Base-by-base conservation (phyloP, 2,329 filamentous ascomycete species). In the Aspergillus quadricinctus region DNA sequence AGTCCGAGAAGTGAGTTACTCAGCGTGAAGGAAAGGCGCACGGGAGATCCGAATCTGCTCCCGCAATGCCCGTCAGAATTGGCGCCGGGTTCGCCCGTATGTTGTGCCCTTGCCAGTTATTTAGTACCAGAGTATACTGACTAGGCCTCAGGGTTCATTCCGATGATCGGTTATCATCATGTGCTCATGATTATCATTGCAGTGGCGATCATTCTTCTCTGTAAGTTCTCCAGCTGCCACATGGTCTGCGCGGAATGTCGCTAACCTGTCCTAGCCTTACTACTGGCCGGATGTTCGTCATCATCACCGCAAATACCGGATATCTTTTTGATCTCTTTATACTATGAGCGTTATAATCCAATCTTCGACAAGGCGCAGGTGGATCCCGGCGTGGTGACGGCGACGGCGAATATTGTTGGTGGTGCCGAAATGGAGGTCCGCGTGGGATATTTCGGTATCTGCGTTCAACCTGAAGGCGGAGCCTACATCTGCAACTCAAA, bases 281-380 rank as follows among this genome's bases (percentile, higher is more conserved):
- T 99, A 68, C 81, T 99, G 64, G 93, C 94, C 69, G 94, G 94
- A 68, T 99, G 94, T 77, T 97, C 94, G 4, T 97, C 93, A 9
- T 96, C 93, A 43, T 97, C 93, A 52, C 94, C 93, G 2, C 80
- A 96, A 54, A 97, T 99, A 66, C 94, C 94, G 27, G 87, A 88
- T 71, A 97, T 99, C 76, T 99, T 97, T 82, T 86, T 99, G 65
- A 90, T 99, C 63, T 96, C 92, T n/a, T 85, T 99, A 68, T 97
- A 96, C 84, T 99, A 97, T 80, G 80, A 96, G 72, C 81, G 84
- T 60, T 97, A 97, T 77, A 85, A 87, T 21, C 90, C 94, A 3
- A 80, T 83, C 28, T 93, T 93, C 64, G 86, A 90, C 66, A 89
- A 91, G 4, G 83, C 93, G 9, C 93, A 97, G 77, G 92, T 96